These are phyloP conservation scores for Ilex paraguariensis DNA, from an alignment of 305 asterid species.

Conservation along the genomic window DNA sequence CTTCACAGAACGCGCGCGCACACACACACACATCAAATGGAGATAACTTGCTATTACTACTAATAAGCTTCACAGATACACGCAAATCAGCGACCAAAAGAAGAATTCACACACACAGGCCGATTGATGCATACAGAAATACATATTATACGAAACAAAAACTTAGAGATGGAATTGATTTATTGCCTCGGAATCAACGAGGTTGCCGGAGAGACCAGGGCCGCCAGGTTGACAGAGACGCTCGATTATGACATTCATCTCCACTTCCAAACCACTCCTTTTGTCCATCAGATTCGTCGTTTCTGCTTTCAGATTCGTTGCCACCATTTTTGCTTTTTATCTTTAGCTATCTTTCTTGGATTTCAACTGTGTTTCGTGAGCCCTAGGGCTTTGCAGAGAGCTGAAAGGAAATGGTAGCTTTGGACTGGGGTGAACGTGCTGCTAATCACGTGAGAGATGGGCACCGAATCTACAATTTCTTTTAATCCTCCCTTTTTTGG, in stretches of 20 bases:
- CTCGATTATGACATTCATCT: conserved; percentile 70
- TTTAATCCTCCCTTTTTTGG: too few relatives aligned
- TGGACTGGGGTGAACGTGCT: too few relatives aligned
- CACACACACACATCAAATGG: too few relatives aligned
- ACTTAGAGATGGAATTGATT: neutral
- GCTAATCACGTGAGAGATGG: too few relatives aligned
- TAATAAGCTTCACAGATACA: too few relatives aligned
- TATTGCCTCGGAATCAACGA: conserved; percentile 66
- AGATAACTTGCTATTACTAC: too few relatives aligned
- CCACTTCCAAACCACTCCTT: conserved; percentile 60
- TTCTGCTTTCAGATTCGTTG: conserved; percentile 80
- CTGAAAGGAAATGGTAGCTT: too few relatives aligned
- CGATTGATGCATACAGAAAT: neutral
- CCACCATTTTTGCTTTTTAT: conserved; percentile 50
- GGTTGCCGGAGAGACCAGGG: conserved; percentile 85
- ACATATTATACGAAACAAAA: neutral
- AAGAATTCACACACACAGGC: neutral
- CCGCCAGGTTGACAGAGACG: conserved; percentile 80
- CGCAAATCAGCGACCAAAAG: too few relatives aligned
- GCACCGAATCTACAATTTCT: too few relatives aligned
- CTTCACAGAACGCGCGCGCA: too few relatives aligned
- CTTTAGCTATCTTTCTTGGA: neutral
- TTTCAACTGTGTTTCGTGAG: too few relatives aligned
- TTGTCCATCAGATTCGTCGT: conserved; percentile 74
- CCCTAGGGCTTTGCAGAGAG: too few relatives aligned